Conservation (phyloP, 148 eudicot genomes). For the Mesembryanthemum crystallinum region DNA sequence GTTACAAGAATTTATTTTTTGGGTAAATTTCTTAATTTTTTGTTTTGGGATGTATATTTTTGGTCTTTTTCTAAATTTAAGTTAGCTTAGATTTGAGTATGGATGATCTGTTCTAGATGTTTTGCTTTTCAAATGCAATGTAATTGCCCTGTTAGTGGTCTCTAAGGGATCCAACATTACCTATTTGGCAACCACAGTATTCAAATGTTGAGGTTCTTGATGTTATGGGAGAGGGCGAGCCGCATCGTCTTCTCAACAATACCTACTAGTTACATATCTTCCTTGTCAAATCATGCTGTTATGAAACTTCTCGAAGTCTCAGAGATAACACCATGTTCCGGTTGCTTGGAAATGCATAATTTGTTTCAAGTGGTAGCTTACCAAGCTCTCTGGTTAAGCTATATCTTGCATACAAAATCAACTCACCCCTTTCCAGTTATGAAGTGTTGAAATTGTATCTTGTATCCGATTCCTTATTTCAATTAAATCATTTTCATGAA, state of each 20-base stretch:
- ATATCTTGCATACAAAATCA: neutral
- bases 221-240: neutral
- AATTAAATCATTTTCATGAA: no score
- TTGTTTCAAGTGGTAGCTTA: slow-evolving; percentile 1
- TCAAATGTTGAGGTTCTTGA: neutral
- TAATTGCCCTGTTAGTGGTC: slow-evolving; percentile 1
- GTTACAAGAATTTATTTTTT: slow-evolving; percentile 22
- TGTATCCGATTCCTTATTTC: neutral
- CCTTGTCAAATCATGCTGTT: neutral
- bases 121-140: neutral
- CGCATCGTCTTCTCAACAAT: neutral
- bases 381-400: no score
- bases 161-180: no score
- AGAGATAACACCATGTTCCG: neutral
- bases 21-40: slow-evolving; percentile 18
- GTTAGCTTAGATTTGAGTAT: neutral
- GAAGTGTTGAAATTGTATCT: neutral
- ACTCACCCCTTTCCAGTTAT: neutral
- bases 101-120: neutral
- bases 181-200: no score
- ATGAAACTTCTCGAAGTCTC: neutral
- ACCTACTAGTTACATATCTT: neutral
- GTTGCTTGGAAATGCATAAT: neutral
- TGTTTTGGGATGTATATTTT: neutral
- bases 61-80: neutral